A percentile compares a stretch with the other conserved stretches of the same genome.
phyloP scores from a whole-genome alignment of 192 early-diverging fungal species.

The Entomortierella lignicola region DNA sequence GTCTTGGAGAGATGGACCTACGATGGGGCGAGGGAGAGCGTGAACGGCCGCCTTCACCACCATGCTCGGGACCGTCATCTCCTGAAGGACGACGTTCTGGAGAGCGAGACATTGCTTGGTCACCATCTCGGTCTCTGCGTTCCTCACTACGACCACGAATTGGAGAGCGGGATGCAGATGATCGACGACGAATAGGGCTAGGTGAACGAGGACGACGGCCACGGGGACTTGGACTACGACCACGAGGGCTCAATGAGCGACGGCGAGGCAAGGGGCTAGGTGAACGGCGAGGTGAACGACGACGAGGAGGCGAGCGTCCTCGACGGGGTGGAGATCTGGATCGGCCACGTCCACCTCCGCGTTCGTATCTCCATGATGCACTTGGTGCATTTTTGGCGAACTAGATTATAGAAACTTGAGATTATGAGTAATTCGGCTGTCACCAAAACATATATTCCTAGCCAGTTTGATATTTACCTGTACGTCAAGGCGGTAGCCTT shows the following conservation, averaged over 20 bases:
- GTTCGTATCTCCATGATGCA: constrained; percentile 83
- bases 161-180: constrained; percentile 45
- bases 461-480: constrained; percentile 64
- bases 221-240: constrained; percentile 35
- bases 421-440: too few species aligned
- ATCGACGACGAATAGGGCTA: constrained; percentile 38
- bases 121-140: constrained; percentile 26
- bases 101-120: constrained; percentile 22
- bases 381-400: constrained; percentile 91
- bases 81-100: constrained; percentile 23
- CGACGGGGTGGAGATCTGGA: constrained; percentile 44
- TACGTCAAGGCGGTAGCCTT: constrained; percentile 82
- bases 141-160: constrained; percentile 33
- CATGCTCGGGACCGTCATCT: neutral
- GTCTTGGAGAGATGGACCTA: constrained; percentile 30
- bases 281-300: constrained; percentile 48
- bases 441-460: too few species aligned
- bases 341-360: constrained; percentile 54
- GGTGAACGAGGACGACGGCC: constrained; percentile 35
- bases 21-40: constrained; percentile 21
- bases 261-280: constrained; percentile 40
- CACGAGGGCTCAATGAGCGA: constrained; percentile 59
- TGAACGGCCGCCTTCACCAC: constrained; percentile 19
- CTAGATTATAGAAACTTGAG: too few species aligned
- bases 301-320: constrained; percentile 56